Conservation (phyloP, 257 asterid species). For the Solanum boliviense region DNA sequence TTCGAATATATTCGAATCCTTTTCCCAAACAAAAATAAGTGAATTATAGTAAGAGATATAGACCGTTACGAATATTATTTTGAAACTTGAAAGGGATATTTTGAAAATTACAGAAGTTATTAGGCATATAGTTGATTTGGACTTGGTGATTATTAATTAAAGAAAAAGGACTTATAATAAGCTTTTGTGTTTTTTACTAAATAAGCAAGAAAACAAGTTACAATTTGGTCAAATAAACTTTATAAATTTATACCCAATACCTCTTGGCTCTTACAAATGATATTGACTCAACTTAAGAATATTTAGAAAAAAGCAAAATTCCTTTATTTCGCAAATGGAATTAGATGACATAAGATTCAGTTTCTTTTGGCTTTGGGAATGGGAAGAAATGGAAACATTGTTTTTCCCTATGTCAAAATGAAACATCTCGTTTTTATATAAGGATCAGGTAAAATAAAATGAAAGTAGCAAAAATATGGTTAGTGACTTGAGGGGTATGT, state of each 20-base stretch:
- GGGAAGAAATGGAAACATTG: not conserved
- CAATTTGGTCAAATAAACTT: not conserved
- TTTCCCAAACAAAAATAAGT: not conserved
- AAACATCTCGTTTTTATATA: not conserved
- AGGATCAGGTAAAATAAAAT: not conserved
- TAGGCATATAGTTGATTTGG: not conserved
- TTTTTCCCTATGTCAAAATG: not conserved
- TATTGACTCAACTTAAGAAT: not conserved
- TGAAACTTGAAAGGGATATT: not conserved
- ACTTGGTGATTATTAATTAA: not conserved
- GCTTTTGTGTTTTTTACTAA: not conserved
- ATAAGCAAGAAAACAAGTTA: not conserved
- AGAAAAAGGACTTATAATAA: not conserved
- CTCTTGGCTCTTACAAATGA: not conserved
- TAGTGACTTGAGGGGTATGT: not conserved
- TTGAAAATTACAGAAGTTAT: not conserved
- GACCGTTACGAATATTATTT: not conserved
- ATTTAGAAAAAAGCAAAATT: not conserved
- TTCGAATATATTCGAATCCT: too few relatives aligned
- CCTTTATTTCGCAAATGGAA: not conserved
- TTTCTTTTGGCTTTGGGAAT: not conserved
- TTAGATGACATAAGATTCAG: not conserved
- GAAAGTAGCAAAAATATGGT: too few relatives aligned
- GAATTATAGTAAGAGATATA: not conserved
- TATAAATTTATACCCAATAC: not conserved